Percentiles rank a stretch among this genome's conserved stretches.
phyloP scores from a whole-genome alignment of 2,329 filamentous ascomycete genomes.

The Grosmannia clavigera region DNA sequence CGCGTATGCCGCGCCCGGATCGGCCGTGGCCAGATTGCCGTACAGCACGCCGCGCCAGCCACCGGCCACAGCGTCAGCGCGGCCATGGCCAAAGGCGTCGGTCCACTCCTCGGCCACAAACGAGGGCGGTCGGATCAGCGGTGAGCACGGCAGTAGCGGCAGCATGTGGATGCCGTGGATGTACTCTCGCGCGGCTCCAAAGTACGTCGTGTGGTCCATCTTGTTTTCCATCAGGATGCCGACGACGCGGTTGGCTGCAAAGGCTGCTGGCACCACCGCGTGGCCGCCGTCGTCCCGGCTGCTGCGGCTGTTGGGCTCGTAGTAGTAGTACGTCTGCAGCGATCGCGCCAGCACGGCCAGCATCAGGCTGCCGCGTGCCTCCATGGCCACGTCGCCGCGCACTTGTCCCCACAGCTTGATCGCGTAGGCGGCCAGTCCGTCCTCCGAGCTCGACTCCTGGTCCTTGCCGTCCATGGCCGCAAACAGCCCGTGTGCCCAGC shows the following conservation, averaged over 20 bases:
- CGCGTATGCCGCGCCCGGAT: constrained; percentile 55
- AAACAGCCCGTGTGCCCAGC: constrained; percentile 75
- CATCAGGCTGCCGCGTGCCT: constrained; percentile 72
- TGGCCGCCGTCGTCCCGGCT: constrained; percentile 42
- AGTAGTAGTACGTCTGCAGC: constrained; percentile 70
- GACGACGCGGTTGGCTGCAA: constrained; percentile 64
- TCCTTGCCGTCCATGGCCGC: constrained; percentile 63
- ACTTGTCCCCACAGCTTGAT: constrained; percentile 89
- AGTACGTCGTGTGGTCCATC: constrained; percentile 84
- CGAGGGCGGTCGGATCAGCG: constrained; percentile 49
- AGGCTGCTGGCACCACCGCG: constrained; percentile 54
- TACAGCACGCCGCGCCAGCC: constrained; percentile 82
- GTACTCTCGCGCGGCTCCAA: constrained; percentile 60
- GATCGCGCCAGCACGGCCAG: constrained; percentile 64
- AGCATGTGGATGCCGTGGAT: constrained; percentile 76
- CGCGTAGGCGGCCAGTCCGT: constrained; percentile 75
- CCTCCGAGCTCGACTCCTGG: constrained; percentile 82
- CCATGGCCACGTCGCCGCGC: constrained; percentile 64
- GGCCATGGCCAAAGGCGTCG: constrained; percentile 59
- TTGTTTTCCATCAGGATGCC: constrained; percentile 88
- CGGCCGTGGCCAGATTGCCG: constrained; percentile 67
- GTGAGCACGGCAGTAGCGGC: constrained; percentile 56
- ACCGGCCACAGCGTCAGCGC: constrained; percentile 51
- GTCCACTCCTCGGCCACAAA: constrained; percentile 82
- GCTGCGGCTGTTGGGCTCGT: background rate